Percentiles rank a stretch among this genome's conserved stretches.
phyloP scores from a whole-genome alignment of 306 rosid species.

The Pyrus pyrifolia region DNA sequence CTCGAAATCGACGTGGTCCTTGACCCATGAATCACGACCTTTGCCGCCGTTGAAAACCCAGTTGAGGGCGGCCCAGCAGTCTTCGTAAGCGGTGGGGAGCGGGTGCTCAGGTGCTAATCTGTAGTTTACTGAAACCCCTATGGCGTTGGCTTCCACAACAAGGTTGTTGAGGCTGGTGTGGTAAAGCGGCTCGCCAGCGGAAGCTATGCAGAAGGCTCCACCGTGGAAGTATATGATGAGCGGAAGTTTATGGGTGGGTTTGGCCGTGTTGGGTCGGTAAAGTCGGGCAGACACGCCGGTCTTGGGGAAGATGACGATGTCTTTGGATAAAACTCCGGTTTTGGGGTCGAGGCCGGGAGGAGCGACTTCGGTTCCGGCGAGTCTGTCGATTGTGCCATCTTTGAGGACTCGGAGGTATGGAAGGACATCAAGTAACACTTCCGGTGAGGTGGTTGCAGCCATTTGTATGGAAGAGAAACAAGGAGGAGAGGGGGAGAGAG shows the following conservation, averaged over 20 bases:
- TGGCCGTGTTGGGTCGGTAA: conserved; percentile 31
- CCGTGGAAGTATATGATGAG: conserved; percentile 69
- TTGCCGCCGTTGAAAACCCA: conserved; percentile 37
- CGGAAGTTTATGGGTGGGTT: conserved; percentile 35
- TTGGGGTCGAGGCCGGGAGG: conserved; percentile 46
- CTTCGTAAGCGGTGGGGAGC: conserved; percentile 60
- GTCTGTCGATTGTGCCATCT: conserved; percentile 57
- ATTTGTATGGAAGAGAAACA: conserved; percentile 9
- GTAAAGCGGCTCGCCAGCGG: conserved; percentile 57
- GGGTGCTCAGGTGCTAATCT: conserved; percentile 78
- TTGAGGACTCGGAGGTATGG: conserved; percentile 62
- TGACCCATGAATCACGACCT: conserved; percentile 43
- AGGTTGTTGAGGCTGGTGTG: conserved; percentile 62
- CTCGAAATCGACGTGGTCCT: conserved; percentile 36
- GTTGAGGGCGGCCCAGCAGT: conserved; percentile 58
- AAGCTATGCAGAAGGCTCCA: conserved; percentile 64
- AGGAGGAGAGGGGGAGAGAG: not conserved
- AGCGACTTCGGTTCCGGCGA: conserved; percentile 43
- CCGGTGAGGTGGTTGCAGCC: conserved; percentile 22
- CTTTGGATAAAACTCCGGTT: conserved; percentile 69
- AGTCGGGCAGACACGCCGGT: conserved; percentile 58
- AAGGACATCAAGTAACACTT: conserved; percentile 42
- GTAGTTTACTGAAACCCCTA: conserved; percentile 55
- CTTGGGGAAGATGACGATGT: conserved; percentile 43
- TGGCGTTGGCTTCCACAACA: conserved; percentile 41